Evolutionary conservation across 306 rosid genomes (phyloP), one percentile per base, ranked within the genome.

Genomic region (Rosa multiflora): DNA sequence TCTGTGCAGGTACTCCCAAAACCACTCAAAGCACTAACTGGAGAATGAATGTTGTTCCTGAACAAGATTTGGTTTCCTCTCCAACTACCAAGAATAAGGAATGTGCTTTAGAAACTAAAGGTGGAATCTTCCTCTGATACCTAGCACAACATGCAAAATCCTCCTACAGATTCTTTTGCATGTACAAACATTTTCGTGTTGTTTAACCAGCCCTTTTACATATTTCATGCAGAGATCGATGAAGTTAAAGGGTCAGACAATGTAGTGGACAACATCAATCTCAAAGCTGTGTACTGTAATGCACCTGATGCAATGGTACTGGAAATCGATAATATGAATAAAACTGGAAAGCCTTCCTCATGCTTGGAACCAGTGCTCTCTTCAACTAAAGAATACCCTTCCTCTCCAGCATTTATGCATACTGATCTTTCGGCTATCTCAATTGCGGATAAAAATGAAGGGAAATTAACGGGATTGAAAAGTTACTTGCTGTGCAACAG

Each of bases 401-500:
- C 56, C 47, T 75, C 68, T 64, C 75, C 83, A 26, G 10, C 66
- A 71, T 13, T 67, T 67, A 64, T 74, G 20, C 72, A 78, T 0
- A 40, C 47, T 73, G 72, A 76, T 51, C 75, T 55, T 76, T 67
- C 79, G 73, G 53, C 73, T 46, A 26, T 35, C 47, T n/a, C 66
- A 21, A 46, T 14, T 72, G 40, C 70, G 8, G 76, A 78, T 69
- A 47, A 84, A 14, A 83, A 69, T 77, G 76, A 20, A 70, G 42
- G 47, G 67, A 68, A 62, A 35, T 40, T 51, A 29, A 18, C 44
- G 12, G 74, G 52, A 40, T 26, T 67, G 55, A 66, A 12, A 58
- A 79, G 82, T 77, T 83, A 79, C 81, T 72, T 85, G 68, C 77
- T 85, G 1, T 81, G 85, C 82, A 73, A 81, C 89, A 86, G 76